Evolutionary conservation across 1,284 basidiomycete genomes (phyloP).

Genomic region (Chalciporus sp.): DNA sequence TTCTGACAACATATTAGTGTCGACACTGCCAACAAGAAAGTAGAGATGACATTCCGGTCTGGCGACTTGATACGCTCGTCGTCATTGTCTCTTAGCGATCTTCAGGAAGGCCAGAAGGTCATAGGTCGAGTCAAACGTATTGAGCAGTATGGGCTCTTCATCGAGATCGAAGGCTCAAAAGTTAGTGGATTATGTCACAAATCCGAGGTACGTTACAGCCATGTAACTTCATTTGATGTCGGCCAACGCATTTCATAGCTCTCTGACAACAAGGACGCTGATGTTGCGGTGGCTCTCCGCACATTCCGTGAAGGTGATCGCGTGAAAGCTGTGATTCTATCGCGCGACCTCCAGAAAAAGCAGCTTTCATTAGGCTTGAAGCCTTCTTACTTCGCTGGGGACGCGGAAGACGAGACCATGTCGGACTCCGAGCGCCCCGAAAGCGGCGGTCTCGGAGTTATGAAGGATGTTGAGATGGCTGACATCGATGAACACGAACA

Average conservation of each 20-base stretch:
- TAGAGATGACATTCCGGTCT: constrained; percentile 87
- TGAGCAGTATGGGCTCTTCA: constrained; percentile 91
- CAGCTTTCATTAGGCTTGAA: constrained; percentile 90
- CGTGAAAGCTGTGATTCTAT: constrained; percentile 80
- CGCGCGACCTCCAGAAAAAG: constrained; percentile 72
- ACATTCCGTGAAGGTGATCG: constrained; percentile 87
- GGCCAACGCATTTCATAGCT: constrained; percentile 49
- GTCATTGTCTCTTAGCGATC: constrained; percentile 54
- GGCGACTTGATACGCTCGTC: constrained; percentile 49
- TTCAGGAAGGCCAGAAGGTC: constrained; percentile 76
- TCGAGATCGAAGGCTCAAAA: constrained; percentile 82
- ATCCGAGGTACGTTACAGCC: constrained; percentile 63
- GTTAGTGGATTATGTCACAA: constrained; percentile 94
- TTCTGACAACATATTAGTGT: constrained; percentile 49
- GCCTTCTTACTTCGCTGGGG: constrained; percentile 78
- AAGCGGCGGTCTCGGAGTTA: constrained; percentile 33
- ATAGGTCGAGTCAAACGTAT: constrained; percentile 76
- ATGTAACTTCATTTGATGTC: neutral
- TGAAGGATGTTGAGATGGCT: constrained; percentile 28
- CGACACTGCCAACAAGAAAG: constrained; percentile 68
- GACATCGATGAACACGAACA: constrained; percentile 26
- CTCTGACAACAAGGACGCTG: constrained; percentile 81
- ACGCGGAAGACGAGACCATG: constrained; percentile 36
- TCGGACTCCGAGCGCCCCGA: constrained; percentile 13
- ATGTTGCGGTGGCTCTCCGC: constrained; percentile 76